Evolutionary conservation across 2,329 filamentous ascomycete species (phyloP).

Genomic region (Apiospora marii): DNA sequence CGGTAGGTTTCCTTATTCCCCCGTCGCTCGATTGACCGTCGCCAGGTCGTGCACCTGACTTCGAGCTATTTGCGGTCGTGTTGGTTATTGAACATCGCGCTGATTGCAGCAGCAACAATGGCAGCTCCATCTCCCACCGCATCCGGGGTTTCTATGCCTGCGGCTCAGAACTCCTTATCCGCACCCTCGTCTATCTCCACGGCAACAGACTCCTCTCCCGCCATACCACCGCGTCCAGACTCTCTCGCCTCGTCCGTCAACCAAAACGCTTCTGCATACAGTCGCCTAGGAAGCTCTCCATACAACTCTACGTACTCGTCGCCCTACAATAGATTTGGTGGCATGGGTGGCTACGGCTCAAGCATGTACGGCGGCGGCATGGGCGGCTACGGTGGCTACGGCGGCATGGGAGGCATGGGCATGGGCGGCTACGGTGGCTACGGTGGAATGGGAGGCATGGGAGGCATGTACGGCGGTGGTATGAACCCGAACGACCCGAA

Average conservation of each 20-base stretch:
- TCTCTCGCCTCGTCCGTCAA: constrained; percentile 82
- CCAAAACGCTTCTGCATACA: constrained; percentile 87
- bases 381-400: constrained; percentile 52
- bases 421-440: constrained; percentile 37
- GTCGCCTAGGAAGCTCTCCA: constrained; percentile 62
- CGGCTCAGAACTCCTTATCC: constrained; percentile 49
- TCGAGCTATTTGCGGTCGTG: background rate
- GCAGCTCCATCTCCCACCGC: constrained; percentile 51
- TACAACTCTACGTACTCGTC: constrained; percentile 58
- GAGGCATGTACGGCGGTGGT: constrained; percentile 38
- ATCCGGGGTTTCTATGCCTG: constrained; percentile 49
- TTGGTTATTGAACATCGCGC: background rate
- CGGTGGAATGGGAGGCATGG: constrained; percentile 49
- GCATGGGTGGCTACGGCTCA: constrained; percentile 36
- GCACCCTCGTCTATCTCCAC: constrained; percentile 51
- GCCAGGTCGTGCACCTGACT: background rate
- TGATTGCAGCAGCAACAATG: constrained; percentile 36
- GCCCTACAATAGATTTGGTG: constrained; percentile 54
- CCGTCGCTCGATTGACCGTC: background rate
- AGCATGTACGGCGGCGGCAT: constrained; percentile 33
- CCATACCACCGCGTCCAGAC: constrained; percentile 81
- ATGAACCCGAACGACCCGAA: constrained; percentile 44
- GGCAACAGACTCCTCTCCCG: constrained; percentile 60
- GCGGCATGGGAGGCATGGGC: constrained; percentile 52
- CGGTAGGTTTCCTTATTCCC: constrained; percentile 50